Percentiles rank a stretch among this genome's conserved stretches.
phyloP scores from a whole-genome alignment of 106 monocot genomes.

The Cymbidium sinense region DNA sequence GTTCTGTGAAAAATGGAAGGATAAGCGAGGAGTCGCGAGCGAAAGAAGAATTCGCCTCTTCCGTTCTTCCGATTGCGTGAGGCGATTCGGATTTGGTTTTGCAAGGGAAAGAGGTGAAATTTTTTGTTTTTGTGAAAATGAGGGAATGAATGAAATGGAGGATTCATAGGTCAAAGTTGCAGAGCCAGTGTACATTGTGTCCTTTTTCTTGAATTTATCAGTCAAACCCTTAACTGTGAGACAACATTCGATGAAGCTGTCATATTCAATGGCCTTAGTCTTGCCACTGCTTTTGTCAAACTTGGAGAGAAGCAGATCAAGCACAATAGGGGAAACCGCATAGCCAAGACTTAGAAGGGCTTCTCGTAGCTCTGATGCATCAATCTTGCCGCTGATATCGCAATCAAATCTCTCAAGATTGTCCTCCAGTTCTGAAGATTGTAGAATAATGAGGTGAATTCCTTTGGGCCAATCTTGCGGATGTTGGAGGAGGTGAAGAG shows the following conservation, averaged over 20 bases:
- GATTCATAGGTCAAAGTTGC: constrained; percentile 83
- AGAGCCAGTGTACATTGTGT: constrained; percentile 45
- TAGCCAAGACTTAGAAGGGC: constrained; percentile 84
- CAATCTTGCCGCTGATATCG: constrained; percentile 90
- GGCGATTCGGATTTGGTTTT: too few species aligned
- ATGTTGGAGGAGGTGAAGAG: constrained; percentile 80
- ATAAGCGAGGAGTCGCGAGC: too few species aligned
- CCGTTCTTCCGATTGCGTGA: too few species aligned
- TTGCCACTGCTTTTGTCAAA: constrained; percentile 81
- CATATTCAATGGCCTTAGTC: constrained; percentile 79
- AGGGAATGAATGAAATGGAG: too few species aligned
- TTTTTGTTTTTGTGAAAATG: too few species aligned
- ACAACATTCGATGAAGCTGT: constrained; percentile 97
- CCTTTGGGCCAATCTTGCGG: constrained; percentile 93
- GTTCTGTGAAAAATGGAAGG: too few species aligned
- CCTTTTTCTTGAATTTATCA: constrained; percentile 94
- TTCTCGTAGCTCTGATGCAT: constrained; percentile 63
- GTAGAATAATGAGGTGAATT: constrained; percentile 85
- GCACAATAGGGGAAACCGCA: constrained; percentile 65
- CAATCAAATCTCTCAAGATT: constrained; percentile 93
- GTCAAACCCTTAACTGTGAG: constrained; percentile 81
- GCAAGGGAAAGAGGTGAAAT: too few species aligned
- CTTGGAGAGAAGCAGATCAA: constrained; percentile 85
- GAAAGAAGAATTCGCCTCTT: too few species aligned
- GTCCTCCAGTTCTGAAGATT: constrained; percentile 96